A percentile compares a stretch with the other conserved stretches of the same genome.
Conservation (phyloP, 2,329 filamentous ascomycete species). For the Penicillium sp. region DNA sequence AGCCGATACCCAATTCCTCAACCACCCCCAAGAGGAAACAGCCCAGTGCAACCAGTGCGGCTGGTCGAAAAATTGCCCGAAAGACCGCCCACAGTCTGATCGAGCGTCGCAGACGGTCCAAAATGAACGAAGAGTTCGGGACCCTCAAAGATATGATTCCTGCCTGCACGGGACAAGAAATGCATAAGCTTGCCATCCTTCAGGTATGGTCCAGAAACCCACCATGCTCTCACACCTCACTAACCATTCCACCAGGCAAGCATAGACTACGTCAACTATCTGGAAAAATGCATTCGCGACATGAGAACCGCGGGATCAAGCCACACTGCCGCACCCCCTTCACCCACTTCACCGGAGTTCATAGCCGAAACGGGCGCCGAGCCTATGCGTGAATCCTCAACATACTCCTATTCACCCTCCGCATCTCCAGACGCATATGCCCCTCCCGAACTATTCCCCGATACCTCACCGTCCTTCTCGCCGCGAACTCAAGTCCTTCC, state of each 20-base stretch:
- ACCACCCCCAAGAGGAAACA: constrained; percentile 71
- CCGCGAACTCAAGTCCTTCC: constrained; percentile 32
- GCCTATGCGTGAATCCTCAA: constrained; percentile 19
- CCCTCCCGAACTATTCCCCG: constrained; percentile 17
- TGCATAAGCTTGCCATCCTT: constrained; percentile 95
- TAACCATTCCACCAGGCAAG: constrained; percentile 64
- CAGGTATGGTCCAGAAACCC: constrained; percentile 61
- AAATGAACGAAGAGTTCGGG: constrained; percentile 98
- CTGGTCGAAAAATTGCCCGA: constrained; percentile 89
- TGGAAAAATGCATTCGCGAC: constrained; percentile 82
- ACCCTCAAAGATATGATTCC: constrained; percentile 94
- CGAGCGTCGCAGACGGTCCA: constrained; percentile 82
- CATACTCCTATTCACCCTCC: constrained; percentile 34
- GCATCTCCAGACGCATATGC: constrained; percentile 39
- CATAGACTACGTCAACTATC: constrained; percentile 93
- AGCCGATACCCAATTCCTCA: constrained; percentile 24
- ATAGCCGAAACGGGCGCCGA: constrained; percentile 21
- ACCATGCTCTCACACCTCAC: constrained; percentile 7
- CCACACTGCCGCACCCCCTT: constrained; percentile 30
- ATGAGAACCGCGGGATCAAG: constrained; percentile 61
- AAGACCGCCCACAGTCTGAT: constrained; percentile 97
- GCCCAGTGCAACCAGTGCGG: constrained; percentile 72
- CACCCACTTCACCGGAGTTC: constrained; percentile 39
- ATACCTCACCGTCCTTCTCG: constrained; percentile 37
- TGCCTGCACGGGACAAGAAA: constrained; percentile 87